Evolutionary conservation across 78 protist genomes (phyloP), one percentile per base, ranked within the genome.

Genomic region (Dictyostelium firmibasis): DNA sequence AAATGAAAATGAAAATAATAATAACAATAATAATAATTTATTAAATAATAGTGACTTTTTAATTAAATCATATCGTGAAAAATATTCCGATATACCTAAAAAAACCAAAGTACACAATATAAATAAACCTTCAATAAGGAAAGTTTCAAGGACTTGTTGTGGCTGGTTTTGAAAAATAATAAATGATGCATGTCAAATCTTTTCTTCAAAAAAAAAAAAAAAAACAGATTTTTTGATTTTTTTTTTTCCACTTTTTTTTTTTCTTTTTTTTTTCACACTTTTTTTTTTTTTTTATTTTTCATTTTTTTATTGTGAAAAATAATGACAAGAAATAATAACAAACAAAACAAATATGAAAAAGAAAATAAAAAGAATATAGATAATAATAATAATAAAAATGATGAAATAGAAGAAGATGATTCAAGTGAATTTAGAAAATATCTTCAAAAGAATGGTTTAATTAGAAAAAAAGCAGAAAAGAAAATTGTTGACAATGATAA

Each of bases 341-440:
- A 53, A 20, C 60, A 50, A 50, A 50, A 50, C 16, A 50, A 72
- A 72, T 16, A 50, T 16, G 67, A 57, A 4, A 57, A 57, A 57
- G 27, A 9, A 57, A 57, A 57, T 57, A 57, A 5, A 16, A 57
- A 57, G 41, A 77, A 77, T 14, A 35, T 35, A 35, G n/a, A 35
- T 74, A 74, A 18, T 74, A 77, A 77, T 43, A 77, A 41, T n/a
- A 38, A 78, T 43, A 31, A 31, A 31, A 31, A 81, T 23, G 20
- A 35, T 16, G 70, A 50, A 81, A 35, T 47, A 50, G 70, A 47
- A 11, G 85, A 50, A 81, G 85, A 81, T 78, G 84, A 78, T 16
- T 41, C 85, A 47, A 47, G 44, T 47, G 85, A 81, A 50, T 81
- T 47, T 53, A 81, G 85, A 81, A 81, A 81, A 50, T 81, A 47